Evolutionary conservation across 805 yeast species (phyloP), one percentile per base, ranked within the genome.

Genomic region (Blastobotrys parvus): DNA sequence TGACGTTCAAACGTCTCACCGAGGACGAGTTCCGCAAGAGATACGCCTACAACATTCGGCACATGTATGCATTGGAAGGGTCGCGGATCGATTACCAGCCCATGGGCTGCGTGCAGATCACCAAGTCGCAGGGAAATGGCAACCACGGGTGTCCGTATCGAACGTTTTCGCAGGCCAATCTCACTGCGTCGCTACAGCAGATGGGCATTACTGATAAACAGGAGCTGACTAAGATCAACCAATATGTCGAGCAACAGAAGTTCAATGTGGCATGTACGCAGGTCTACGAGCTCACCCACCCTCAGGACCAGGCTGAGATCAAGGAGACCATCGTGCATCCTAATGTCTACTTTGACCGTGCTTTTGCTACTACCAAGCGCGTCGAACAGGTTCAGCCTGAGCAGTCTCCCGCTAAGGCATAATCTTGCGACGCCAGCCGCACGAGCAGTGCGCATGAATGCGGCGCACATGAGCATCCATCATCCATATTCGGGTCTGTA

Each of bases 101-200:
- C 2, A 75, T 82, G 81, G 83, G 80, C 58, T 92, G 97, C 67
- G 74, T 77, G 32, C 78, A 81, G 1, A 86, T 92, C 34, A 62
- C 86, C 45, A 46, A 35, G 30, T 11, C 43, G 3, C 86, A 87
- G 5, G 74, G 79, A 49, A 88, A 94, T 0, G 67, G 69, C 8
- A 65, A 72, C 34, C 96, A 90, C 58, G 98, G 98, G 2, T 90
- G 97, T 62, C 97, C 97, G 3, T 92, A 84, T 63, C 69, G 94
- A 43, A 90, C 83, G 54, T 67, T 83, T 55, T 69, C 74, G 10
- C 58, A 74, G n/a, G 94, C 85, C 36, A 71, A 74, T 42, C 67
- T 92, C 39, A 68, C 73, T 4, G 51, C 55, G 2, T 75, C 76
- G 47, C 67, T 92, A 50, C 63, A 67, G 33, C 72, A 68, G 17